Evolutionary conservation across 495 filamentous ascomycete genomes (phyloP).

Genomic region (Penicillium mononematosum): DNA sequence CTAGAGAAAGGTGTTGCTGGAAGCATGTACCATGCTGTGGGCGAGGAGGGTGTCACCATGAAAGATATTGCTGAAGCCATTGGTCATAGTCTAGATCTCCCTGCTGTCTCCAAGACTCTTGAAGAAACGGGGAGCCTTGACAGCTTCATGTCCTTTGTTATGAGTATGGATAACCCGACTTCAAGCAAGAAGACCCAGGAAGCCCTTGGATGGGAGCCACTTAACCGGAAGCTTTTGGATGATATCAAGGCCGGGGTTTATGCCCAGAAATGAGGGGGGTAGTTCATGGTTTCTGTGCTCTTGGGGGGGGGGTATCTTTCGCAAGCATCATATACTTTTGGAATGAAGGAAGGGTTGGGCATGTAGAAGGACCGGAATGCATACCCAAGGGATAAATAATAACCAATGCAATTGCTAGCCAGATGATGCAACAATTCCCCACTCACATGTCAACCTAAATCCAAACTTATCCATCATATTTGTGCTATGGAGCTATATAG

Average conservation of each 20-base stretch:
- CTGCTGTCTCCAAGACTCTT: conserved; percentile 25
- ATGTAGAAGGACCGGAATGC: background rate
- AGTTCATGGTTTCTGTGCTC: background rate
- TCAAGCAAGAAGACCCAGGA: conserved; percentile 43
- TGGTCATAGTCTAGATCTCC: conserved; percentile 33
- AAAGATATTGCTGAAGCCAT: conserved; percentile 44
- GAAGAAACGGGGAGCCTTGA: conserved; percentile 36
- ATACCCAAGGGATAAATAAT: background rate
- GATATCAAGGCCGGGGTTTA: conserved; percentile 38
- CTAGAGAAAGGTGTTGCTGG: conserved; percentile 44
- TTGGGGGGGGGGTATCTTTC: background rate
- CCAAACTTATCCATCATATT: conserved; percentile 1
- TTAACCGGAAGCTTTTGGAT: conserved; percentile 30
- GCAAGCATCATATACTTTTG: background rate
- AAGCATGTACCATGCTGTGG: conserved; percentile 40
- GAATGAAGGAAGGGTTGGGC: background rate
- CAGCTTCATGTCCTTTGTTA: conserved; percentile 24
- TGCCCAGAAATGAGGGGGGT: background rate
- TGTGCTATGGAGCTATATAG: conserved; percentile 4
- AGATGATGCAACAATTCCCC: background rate
- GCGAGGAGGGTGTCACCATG: conserved; percentile 36
- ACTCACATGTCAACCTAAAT: background rate
- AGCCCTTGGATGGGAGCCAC: conserved; percentile 41
- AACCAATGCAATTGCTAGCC: background rate
- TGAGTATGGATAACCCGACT: conserved; percentile 34